A percentile compares a stretch with the other conserved stretches of the same genome.
Conservation (phyloP, 2,329 filamentous ascomycete species). For the Epichloe festucae region DNA sequence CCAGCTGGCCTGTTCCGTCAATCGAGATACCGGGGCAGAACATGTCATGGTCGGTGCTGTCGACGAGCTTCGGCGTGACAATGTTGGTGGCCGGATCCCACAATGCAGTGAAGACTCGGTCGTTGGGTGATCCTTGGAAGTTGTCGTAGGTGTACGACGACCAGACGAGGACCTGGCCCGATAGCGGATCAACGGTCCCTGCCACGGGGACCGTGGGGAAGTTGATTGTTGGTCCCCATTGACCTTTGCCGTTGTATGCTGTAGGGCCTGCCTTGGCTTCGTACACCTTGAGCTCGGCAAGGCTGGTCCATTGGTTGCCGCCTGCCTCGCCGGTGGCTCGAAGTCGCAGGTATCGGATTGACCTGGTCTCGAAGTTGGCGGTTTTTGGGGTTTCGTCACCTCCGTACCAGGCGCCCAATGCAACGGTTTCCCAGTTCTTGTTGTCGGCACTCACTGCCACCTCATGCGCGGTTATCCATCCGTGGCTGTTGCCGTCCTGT, state of each 20-base stretch:
- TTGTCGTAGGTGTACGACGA: slow-evolving; percentile 8
- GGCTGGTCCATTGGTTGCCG: slow-evolving; percentile 18
- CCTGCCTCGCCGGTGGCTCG: slow-evolving; percentile 16
- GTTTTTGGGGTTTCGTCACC: slow-evolving; percentile 17
- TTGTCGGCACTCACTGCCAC: slow-evolving; percentile 17
- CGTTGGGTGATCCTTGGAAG: slow-evolving; percentile 5
- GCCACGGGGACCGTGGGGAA: slow-evolving; percentile 23
- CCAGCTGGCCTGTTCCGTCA: slow-evolving; percentile 32
- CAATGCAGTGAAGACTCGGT: slow-evolving; percentile 8
- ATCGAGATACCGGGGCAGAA: slow-evolving; percentile 37
- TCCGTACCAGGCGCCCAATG: slow-evolving; percentile 16
- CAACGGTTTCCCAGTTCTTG: slow-evolving; percentile 14
- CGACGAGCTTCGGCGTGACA: slow-evolving; percentile 16
- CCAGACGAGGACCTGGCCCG: slow-evolving; percentile 5
- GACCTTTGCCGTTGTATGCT: slow-evolving; percentile 13
- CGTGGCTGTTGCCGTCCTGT: slow-evolving; percentile 13
- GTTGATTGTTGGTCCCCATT: slow-evolving; percentile 22
- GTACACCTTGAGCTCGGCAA: slow-evolving; percentile 20
- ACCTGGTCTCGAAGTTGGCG: slow-evolving; percentile 19
- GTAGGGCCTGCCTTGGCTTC: slow-evolving; percentile 12
- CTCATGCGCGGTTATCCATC: slow-evolving; percentile 16
- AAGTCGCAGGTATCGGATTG: slow-evolving; percentile 17
- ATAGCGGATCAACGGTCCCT: slow-evolving; percentile 2
- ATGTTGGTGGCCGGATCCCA: slow-evolving; percentile 8
- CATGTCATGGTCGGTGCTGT: slow-evolving; percentile 38